phyloP scores from a whole-genome alignment of 805 yeast genomes.

The Kodamaea lidongshanica region DNA sequence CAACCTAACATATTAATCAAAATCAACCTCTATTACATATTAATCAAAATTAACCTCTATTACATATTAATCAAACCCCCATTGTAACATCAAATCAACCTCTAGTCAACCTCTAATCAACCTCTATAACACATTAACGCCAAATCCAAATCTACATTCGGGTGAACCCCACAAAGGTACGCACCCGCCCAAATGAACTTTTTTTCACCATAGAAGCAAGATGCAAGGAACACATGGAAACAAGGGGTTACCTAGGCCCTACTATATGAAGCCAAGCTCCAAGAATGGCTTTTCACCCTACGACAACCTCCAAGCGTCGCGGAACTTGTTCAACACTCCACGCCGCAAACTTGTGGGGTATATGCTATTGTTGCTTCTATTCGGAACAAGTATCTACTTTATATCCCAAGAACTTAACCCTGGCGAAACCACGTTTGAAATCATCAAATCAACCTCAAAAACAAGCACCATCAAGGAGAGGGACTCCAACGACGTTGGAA shows the following conservation, averaged over 20 bases:
- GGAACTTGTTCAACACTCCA: conserved; percentile 29
- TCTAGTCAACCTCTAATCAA: too few relatives aligned
- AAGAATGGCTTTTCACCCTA: conserved; percentile 29
- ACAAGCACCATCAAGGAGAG: conserved; percentile 4
- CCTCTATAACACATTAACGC: too few relatives aligned
- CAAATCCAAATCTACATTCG: too few relatives aligned
- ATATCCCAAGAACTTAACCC: conserved; percentile 32
- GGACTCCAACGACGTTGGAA: conserved; percentile 15
- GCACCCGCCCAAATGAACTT: too few relatives aligned
- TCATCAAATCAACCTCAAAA: conserved; percentile 5
- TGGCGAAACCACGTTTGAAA: conserved; percentile 23
- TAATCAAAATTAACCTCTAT: too few relatives aligned
- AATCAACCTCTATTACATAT: too few relatives aligned
- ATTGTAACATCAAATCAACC: too few relatives aligned
- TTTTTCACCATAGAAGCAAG: too few relatives aligned
- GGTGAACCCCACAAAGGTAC: too few relatives aligned
- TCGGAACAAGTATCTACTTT: conserved; percentile 32
- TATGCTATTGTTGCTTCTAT: conserved; percentile 26
- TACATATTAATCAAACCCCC: too few relatives aligned
- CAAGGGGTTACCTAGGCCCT: conserved; percentile 41
- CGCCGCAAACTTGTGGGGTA: conserved; percentile 36
- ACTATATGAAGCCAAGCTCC: conserved; percentile 38
- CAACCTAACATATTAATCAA: too few relatives aligned
- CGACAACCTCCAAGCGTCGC: conserved; percentile 21
- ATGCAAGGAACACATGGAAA: conserved; percentile 42